Conservation (phyloP, 2,329 filamentous ascomycete species). For the Phyllosticta ampelicida region DNA sequence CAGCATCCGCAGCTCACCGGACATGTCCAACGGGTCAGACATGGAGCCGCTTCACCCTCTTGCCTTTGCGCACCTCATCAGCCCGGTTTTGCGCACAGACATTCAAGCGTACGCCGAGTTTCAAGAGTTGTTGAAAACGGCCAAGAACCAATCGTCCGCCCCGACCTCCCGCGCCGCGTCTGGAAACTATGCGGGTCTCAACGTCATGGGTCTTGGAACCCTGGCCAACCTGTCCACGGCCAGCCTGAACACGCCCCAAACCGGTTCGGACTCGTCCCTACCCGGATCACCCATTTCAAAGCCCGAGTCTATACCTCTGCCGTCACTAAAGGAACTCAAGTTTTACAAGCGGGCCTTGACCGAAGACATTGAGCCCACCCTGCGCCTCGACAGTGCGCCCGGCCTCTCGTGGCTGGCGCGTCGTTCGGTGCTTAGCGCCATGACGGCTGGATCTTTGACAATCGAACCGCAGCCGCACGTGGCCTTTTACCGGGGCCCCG, state of each 20-base stretch:
- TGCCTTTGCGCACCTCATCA: constrained; percentile 73
- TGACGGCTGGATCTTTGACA: constrained; percentile 74
- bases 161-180: constrained; percentile 59
- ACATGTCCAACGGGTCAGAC: constrained; percentile 37
- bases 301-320: constrained; percentile 29
- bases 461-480: constrained; percentile 61
- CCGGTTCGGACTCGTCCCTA: constrained; percentile 38
- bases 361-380: constrained; percentile 90
- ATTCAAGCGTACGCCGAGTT: constrained; percentile 78
- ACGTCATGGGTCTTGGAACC: constrained; percentile 45
- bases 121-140: constrained; percentile 59
- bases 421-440: constrained; percentile 69
- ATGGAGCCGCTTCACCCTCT: constrained; percentile 52
- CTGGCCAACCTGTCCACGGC: constrained; percentile 27
- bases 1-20: constrained; percentile 36
- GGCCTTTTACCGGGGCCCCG: constrained; percentile 43
- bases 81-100: constrained; percentile 74
- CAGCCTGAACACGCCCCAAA: constrained; percentile 22
- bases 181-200: constrained; percentile 56
- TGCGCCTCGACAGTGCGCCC: constrained; percentile 80
- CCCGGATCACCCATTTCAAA: constrained; percentile 36
- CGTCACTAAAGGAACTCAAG: constrained; percentile 73
- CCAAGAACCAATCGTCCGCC: constrained; percentile 41
- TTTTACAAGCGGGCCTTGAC: constrained; percentile 85
- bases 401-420: constrained; percentile 89